Base-by-base conservation (phyloP, 2,329 filamentous ascomycete species). In the Xylariaceae sp. region DNA sequence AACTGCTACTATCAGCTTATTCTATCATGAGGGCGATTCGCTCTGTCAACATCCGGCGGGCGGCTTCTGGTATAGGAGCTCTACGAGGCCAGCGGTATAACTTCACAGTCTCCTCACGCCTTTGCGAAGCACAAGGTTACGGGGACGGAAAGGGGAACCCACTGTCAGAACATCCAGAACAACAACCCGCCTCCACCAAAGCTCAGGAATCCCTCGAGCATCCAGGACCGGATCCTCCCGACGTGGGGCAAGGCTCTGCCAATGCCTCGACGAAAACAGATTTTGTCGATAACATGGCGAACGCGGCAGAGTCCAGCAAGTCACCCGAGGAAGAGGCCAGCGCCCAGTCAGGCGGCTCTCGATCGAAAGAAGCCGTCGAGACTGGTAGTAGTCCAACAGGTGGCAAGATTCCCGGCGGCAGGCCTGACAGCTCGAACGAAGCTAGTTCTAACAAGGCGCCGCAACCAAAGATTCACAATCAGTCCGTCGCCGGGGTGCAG, bases 381-480 rank as follows among this genome's bases (percentile, higher is more conserved):
- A 72, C 69, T 1, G 71, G 66, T 9, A 50, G 58, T 6, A 69
- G 65, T 47, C 65, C 66, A 6, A 68, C 66, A 3, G 67, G 59
- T 44, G 67, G 66, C 27, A 50, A 51, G 30, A 63, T 67, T 47
- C 69, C 62, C 50, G 64, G 59, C 54, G 58, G 55, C 39, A 31
- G 27, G 31, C 49, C 37, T 12, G 61, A 64, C 34, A 66, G 60
- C 50, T 64, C 65, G 47, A 62, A 63, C 1, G 66, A 67, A 57
- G 68, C 67, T 49, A 67, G 69, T 63, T 67, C 67, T 51, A 49
- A 67, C 41, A 61, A 59, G 39, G 57, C 73, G 2, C 68, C 76
- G 1, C 67, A 74, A 62, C 80, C 80, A 54, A 82, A 80, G 70
- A 76, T 83, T 58, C 67, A 70, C 54, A 80, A 79, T 62, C 71